These are phyloP conservation scores for Pseudogymnoascus sp. DNA, from an alignment of 2,329 filamentous ascomycete genomes.

Conservation along the genomic window DNA sequence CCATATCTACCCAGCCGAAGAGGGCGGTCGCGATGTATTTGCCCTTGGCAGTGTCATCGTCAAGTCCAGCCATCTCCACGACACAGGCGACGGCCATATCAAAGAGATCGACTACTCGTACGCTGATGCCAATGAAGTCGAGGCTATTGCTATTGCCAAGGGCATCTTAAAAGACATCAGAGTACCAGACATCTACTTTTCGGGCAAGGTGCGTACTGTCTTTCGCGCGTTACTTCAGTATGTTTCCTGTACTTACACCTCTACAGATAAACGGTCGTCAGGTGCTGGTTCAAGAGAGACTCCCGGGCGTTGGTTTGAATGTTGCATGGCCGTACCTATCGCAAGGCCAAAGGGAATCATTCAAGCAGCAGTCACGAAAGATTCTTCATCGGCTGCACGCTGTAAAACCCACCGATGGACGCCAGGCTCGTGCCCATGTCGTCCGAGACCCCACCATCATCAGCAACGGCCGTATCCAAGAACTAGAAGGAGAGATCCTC, in stretches of 20 bases:
- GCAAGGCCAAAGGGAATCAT: slow-evolving; percentile 16
- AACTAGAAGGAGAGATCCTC: slow-evolving; percentile 31
- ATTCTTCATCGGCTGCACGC: slow-evolving; percentile 28
- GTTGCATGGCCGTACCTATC: not conserved
- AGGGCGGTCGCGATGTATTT: slow-evolving; percentile 36
- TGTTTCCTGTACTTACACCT: not conserved
- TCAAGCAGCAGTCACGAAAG: slow-evolving; percentile 31
- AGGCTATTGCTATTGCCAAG: slow-evolving; percentile 30
- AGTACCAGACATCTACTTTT: slow-evolving; percentile 34
- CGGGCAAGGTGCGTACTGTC: slow-evolving; percentile 33
- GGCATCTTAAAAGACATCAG: slow-evolving; percentile 24
- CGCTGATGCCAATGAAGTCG: slow-evolving; percentile 35
- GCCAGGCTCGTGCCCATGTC: slow-evolving; percentile 19
- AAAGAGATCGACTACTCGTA: slow-evolving; percentile 32
- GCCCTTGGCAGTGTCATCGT: slow-evolving; percentile 35
- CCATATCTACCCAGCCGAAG: slow-evolving; percentile 29
- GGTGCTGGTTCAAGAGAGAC: not conserved
- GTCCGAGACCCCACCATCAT: slow-evolving; percentile 25
- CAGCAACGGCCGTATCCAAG: slow-evolving; percentile 24
- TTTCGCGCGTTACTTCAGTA: not conserved
- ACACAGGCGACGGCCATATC: slow-evolving; percentile 4
- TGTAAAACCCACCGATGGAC: slow-evolving; percentile 19
- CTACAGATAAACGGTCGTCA: not conserved
- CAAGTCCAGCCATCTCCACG: slow-evolving; percentile 33
- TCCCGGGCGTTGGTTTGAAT: not conserved